Percentiles rank a stretch among this genome's conserved stretches.
phyloP scores from a whole-genome alignment of 352 stramenopile genomes.

The Blastocystis sp. region DNA sequence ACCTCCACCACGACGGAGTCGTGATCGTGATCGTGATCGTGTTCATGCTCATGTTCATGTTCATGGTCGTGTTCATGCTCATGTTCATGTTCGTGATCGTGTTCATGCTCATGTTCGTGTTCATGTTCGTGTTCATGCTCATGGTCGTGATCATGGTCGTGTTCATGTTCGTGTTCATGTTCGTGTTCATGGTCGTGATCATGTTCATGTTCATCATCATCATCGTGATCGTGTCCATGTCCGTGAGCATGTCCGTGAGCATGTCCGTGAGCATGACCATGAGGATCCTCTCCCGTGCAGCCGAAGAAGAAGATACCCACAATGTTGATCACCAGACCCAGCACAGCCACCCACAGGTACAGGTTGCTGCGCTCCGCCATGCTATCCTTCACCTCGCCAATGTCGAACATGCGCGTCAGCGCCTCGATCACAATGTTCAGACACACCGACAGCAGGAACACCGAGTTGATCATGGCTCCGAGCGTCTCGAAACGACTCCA shows the following conservation, averaged over 20 bases:
- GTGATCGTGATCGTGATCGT: conserved; percentile 1
- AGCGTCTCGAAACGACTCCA: conserved; percentile 71
- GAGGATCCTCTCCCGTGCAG: conserved; percentile 53
- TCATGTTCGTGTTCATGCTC: conserved; percentile 62
- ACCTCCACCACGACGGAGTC: neutral
- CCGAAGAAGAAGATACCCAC: conserved; percentile 76
- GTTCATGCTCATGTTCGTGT: conserved; percentile 58
- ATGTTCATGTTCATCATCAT: conserved; percentile 40
- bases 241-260: conserved; percentile 64
- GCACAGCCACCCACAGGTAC: conserved; percentile 5
- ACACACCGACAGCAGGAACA: conserved; percentile 54
- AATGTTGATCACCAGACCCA: conserved; percentile 72
- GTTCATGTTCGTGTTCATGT: conserved; percentile 6
- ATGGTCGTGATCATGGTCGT: conserved; percentile 29
- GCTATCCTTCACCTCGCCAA: conserved; percentile 39
- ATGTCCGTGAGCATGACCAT: conserved; percentile 73
- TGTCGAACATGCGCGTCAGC: conserved; percentile 37
- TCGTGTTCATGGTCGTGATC: conserved; percentile 24
- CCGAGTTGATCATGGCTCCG: conserved; percentile 63
- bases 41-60: conserved; percentile 60
- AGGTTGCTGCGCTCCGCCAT: neutral
- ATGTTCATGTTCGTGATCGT: conserved; percentile 63
- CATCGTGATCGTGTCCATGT: neutral
- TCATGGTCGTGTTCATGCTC: conserved; percentile 60
- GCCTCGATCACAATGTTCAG: conserved; percentile 55